These are phyloP conservation scores for Catenaria anguillulae DNA, from an alignment of 371 early-diverging fungal species.

Conservation along the genomic window DNA sequence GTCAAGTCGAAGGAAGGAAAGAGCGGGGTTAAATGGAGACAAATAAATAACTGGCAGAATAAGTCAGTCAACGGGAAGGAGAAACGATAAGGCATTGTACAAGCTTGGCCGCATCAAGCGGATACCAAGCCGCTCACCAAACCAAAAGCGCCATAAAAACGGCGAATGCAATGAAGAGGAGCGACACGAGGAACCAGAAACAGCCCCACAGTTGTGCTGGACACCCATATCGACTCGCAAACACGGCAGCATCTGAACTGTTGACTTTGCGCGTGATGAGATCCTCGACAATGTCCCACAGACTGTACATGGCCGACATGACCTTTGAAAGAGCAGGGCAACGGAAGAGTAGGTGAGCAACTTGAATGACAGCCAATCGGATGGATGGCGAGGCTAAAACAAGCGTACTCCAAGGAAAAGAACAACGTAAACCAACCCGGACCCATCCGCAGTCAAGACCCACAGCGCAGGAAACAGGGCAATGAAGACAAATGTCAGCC, in stretches of 20 bases:
- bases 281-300: slow-evolving; percentile 91
- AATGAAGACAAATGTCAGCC: slow-evolving; percentile 63
- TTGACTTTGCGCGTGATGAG: slow-evolving; percentile 73
- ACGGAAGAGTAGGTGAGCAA: neutral
- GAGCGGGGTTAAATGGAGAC: too few species aligned
- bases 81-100: too few species aligned
- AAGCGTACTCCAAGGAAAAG: slow-evolving; percentile 87
- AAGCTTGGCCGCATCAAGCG: too few species aligned
- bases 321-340: slow-evolving; percentile 25
- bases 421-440: slow-evolving; percentile 66
- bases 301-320: slow-evolving; percentile 77
- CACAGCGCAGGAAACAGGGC: slow-evolving; percentile 67
- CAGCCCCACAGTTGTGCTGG: slow-evolving; percentile 74
- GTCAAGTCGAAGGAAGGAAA: too few species aligned
- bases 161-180: slow-evolving; percentile 59
- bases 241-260: slow-evolving; percentile 81
- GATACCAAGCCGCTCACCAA: too few species aligned
- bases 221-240: slow-evolving; percentile 52
- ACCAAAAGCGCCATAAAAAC: slow-evolving; percentile 61
- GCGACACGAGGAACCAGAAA: slow-evolving; percentile 72
- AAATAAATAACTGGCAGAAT: too few species aligned
- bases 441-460: slow-evolving; percentile 51
- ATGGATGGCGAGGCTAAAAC: slow-evolving; percentile 17
- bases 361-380: neutral
- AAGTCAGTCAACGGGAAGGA: too few species aligned